Evolutionary conservation across 2,329 filamentous ascomycete genomes (phyloP).

Genomic region (Sclerotinia sclerotiorum): DNA sequence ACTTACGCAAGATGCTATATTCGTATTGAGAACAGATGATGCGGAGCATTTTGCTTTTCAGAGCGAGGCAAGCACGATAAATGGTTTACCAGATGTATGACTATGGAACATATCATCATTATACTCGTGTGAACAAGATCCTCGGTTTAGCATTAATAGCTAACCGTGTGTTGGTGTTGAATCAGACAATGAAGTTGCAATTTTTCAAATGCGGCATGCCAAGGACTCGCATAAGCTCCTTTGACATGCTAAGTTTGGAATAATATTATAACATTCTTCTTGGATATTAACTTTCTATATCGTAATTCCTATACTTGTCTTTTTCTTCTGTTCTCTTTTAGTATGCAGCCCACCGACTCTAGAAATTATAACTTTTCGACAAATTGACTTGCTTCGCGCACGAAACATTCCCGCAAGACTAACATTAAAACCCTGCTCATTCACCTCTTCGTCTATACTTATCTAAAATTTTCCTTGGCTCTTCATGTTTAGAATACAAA

Average conservation of each 20-base stretch:
- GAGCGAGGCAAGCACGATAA: neutral
- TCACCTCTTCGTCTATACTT: no score
- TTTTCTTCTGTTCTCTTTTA: neutral
- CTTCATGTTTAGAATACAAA: neutral
- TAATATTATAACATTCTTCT: neutral
- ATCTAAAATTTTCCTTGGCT: no score
- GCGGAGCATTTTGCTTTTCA: neutral
- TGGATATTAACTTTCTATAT: neutral
- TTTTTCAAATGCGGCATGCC: neutral
- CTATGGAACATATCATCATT: neutral
- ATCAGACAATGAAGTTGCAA: no score
- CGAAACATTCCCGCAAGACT: neutral
- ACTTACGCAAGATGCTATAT: no score
- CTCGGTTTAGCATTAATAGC: neutral
- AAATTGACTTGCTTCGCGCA: neutral
- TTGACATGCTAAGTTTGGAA: no score
- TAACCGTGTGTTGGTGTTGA: neutral
- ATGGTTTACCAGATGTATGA: neutral
- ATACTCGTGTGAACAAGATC: neutral
- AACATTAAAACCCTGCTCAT: neutral
- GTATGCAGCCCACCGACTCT: neutral
- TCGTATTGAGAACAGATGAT: no score
- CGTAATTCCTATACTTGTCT: neutral
- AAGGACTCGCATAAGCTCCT: neutral
- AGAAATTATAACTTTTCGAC: neutral